phyloP scores from a whole-genome alignment of 1,284 basidiomycete genomes.

The Pseudozyma sp. region DNA sequence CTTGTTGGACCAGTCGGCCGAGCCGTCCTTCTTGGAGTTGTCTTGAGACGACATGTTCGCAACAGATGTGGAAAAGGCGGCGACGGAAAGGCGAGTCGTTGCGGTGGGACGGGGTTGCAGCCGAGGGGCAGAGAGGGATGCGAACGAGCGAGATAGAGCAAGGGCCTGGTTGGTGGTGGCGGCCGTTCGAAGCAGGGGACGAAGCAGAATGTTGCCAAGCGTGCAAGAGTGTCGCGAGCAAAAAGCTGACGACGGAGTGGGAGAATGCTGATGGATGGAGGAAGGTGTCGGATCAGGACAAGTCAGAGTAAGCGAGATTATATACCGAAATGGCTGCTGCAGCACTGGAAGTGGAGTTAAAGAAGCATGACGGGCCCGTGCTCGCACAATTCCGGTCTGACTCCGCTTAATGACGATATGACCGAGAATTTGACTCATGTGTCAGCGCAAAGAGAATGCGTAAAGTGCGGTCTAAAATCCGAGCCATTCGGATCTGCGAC shows the following conservation, averaged over 20 bases:
- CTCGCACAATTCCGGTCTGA: too few species aligned
- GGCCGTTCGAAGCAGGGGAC: slow-evolving; percentile 1
- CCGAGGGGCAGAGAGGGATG: not conserved
- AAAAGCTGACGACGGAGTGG: slow-evolving; percentile 3
- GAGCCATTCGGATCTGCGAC: too few species aligned
- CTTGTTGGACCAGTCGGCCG: slow-evolving; percentile 68
- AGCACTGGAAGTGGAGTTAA: too few species aligned
- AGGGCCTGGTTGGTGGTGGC: slow-evolving; percentile 7
- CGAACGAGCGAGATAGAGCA: not conserved
- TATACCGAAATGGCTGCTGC: too few species aligned
- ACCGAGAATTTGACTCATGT: too few species aligned
- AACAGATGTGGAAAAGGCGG: not conserved
- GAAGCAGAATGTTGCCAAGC: slow-evolving; percentile 7
- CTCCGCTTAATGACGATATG: too few species aligned
- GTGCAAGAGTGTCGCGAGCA: slow-evolving; percentile 1
- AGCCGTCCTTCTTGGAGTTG: slow-evolving; percentile 53
- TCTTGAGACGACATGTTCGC: slow-evolving; percentile 14
- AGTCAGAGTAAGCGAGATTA: too few species aligned
- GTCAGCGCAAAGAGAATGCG: too few species aligned
- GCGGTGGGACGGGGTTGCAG: not conserved
- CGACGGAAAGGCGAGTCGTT: not conserved
- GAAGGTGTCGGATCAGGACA: too few species aligned
- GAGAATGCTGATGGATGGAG: not conserved
- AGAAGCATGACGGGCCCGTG: too few species aligned
- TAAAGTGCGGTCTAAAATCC: too few species aligned